A percentile compares a stretch with the other conserved stretches of the same genome.
These are phyloP conservation scores for Monosporascus sp. DNA, from an alignment of 2,329 filamentous ascomycete species.

Conservation along the genomic window DNA sequence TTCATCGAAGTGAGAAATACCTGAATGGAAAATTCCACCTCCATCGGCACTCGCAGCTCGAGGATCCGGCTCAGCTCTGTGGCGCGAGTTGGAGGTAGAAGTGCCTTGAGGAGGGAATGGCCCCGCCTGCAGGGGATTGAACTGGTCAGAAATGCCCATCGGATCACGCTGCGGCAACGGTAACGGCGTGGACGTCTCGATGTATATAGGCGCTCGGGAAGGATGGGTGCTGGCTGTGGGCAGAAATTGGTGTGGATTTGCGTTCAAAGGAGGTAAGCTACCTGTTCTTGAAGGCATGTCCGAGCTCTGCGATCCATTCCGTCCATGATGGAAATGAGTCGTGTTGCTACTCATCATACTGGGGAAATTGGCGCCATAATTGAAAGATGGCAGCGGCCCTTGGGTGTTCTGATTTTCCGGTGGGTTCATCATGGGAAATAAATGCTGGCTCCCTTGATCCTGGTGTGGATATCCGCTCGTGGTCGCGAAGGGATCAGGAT, in stretches of 20 bases:
- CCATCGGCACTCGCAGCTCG: conserved; percentile 1
- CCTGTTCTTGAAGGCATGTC: neutral
- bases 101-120: neutral
- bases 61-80: conserved; percentile 2
- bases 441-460: neutral
- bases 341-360: neutral
- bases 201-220: neutral
- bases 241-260: neutral
- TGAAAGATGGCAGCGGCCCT: neutral
- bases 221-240: neutral
- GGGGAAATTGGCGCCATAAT: neutral
- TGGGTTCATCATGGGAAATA: neutral
- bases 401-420: neutral
- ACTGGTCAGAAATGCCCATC: neutral
- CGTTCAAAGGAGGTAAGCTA: neutral
- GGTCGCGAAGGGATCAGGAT: neutral
- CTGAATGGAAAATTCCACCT: conserved; percentile 4
- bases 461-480: neutral
- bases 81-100: conserved; percentile 4
- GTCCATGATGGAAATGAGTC: neutral
- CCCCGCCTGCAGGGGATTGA: neutral
- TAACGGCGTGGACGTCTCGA: neutral
- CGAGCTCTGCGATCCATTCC: neutral
- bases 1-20: conserved; percentile 4
- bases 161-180: neutral